Evolutionary conservation across 176 grass and related monocot genomes (phyloP).

Genomic region (Paspalum vaginatum): DNA sequence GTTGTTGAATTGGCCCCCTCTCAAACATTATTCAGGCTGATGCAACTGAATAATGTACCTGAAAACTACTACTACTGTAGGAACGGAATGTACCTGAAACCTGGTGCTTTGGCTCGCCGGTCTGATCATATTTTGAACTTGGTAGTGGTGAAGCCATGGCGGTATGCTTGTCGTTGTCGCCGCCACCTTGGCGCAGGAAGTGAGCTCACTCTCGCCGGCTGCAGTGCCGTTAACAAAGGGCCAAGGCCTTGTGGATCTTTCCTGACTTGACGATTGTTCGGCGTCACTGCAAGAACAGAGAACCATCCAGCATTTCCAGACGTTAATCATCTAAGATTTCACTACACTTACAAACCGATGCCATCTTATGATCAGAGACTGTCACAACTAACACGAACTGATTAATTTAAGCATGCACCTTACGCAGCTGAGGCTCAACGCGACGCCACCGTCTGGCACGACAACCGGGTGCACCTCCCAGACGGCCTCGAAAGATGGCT

Average conservation of each 20-base stretch:
- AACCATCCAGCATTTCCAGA: not conserved
- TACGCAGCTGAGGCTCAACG: conserved; percentile 53
- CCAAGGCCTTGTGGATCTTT: conserved; percentile 36
- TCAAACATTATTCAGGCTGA: too few relatives aligned
- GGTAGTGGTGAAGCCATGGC: conserved; percentile 52
- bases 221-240: not conserved
- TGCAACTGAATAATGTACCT: too few relatives aligned
- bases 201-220: conserved; percentile 33
- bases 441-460: conserved; percentile 49
- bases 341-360: not conserved
- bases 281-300: conserved; percentile 47
- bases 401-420: conserved; percentile 38
- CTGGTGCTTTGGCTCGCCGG: conserved; percentile 17
- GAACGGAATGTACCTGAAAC: conserved; percentile 39
- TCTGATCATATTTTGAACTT: conserved; percentile 40
- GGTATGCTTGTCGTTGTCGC: conserved; percentile 34
- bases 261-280: conserved; percentile 23
- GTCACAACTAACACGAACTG: not conserved
- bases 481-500: conserved; percentile 68
- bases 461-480: conserved; percentile 65
- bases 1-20: too few relatives aligned
- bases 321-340: not conserved
- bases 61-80: too few relatives aligned
- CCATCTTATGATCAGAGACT: not conserved
- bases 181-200: conserved; percentile 11